phyloP scores from a whole-genome alignment of 208 protist species.

The Borovskyia barvae region DNA sequence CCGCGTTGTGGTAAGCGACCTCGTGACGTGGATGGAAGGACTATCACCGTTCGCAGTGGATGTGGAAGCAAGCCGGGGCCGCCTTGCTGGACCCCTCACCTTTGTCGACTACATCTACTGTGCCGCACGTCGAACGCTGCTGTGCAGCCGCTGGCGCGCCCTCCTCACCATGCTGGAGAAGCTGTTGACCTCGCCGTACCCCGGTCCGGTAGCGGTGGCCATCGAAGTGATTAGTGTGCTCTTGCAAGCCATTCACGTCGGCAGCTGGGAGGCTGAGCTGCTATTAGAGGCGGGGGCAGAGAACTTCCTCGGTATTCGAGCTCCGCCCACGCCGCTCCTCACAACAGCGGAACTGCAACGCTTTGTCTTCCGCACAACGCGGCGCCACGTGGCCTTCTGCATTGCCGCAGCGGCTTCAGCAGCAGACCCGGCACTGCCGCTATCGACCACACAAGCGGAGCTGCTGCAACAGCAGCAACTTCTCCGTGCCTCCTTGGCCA shows the following conservation, averaged over 20 bases:
- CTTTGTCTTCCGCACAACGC: slow-evolving; percentile 39
- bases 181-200: slow-evolving; percentile 40
- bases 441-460: slow-evolving; percentile 5
- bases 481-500: slow-evolving; percentile 9
- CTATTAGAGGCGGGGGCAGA: background rate
- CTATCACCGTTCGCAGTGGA: slow-evolving; percentile 7
- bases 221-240: slow-evolving; percentile 50
- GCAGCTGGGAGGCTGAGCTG: slow-evolving; percentile 14
- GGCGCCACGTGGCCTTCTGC: slow-evolving; percentile 46
- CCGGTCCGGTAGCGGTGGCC: slow-evolving; percentile 48
- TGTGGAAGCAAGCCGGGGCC: background rate
- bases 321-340: slow-evolving; percentile 28
- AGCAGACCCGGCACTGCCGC: too few relatives aligned
- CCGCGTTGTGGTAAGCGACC: slow-evolving; percentile 24
- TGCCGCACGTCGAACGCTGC: slow-evolving; percentile 23
- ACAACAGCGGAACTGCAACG: slow-evolving; percentile 38
- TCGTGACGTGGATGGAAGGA: slow-evolving; percentile 32
- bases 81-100: background rate
- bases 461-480: background rate
- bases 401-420: slow-evolving; percentile 23
- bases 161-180: slow-evolving; percentile 40
- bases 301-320: slow-evolving; percentile 12
- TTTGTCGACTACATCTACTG: slow-evolving; percentile 34
- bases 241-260: slow-evolving; percentile 35
- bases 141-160: slow-evolving; percentile 44